These are phyloP conservation scores for Talaromyces sp. DNA, from an alignment of 2,329 filamentous ascomycete species.

Conservation along the genomic window DNA sequence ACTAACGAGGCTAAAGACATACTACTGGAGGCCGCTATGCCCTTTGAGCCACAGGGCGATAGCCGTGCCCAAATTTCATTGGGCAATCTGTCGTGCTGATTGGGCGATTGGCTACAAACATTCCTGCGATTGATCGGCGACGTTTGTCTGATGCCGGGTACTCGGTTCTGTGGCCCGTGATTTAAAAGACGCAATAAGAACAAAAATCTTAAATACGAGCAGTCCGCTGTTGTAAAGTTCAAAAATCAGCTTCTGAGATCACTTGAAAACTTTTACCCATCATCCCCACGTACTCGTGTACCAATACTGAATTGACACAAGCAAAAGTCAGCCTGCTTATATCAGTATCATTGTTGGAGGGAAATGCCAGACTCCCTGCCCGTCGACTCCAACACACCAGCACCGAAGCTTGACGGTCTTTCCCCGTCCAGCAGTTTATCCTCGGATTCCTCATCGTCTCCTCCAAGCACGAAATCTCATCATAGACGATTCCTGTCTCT, in stretches of 20 bases:
- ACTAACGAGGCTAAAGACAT: neutral
- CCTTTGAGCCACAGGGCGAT: neutral
- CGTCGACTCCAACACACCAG: conserved; percentile 2
- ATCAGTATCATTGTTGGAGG: conserved; percentile 6
- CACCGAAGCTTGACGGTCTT: conserved; percentile 2
- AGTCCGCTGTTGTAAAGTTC: neutral
- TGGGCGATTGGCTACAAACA: neutral
- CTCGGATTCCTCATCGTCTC: neutral
- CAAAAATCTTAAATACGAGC: conserved; percentile 7
- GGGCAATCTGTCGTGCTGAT: neutral
- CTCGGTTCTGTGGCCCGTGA: neutral
- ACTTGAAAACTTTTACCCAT: neutral
- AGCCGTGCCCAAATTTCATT: neutral
- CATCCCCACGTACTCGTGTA: neutral
- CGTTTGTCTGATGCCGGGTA: neutral
- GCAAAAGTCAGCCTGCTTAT: neutral
- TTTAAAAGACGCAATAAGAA: neutral
- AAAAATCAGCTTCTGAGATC: neutral
- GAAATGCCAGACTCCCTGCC: conserved; percentile 17
- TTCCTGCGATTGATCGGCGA: neutral
- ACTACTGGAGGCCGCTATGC: neutral
- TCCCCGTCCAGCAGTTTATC: conserved; percentile 11
- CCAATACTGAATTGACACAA: neutral
- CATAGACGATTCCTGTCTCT: conserved; percentile 16
- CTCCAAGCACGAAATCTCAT: neutral